phyloP scores from a whole-genome alignment of 2,329 filamentous ascomycete genomes.

The Fusarium equiseti region DNA sequence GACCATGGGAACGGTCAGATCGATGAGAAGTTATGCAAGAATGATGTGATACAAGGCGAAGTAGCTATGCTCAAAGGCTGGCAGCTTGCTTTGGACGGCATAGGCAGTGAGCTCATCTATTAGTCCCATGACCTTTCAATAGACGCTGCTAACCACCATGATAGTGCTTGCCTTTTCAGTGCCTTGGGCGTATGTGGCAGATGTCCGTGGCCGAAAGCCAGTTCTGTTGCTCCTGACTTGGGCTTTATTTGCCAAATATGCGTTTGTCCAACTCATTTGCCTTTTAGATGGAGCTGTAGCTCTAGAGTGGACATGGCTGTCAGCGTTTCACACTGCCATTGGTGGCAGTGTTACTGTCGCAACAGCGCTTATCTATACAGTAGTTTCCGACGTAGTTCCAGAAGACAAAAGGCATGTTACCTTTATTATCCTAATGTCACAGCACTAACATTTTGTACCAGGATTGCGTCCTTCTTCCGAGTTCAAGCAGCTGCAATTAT shows the following conservation, averaged over 20 bases:
- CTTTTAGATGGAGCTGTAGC: background rate
- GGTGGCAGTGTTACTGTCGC: background rate
- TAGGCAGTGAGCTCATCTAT: background rate
- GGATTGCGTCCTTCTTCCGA: background rate
- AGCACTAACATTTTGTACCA: background rate
- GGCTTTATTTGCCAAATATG: background rate
- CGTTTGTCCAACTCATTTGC: background rate
- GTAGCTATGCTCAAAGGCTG: background rate
- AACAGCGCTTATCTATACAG: background rate
- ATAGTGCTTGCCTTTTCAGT: background rate
- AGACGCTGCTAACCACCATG: background rate
- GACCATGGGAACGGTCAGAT: background rate
- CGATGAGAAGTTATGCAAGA: background rate
- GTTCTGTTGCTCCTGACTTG: background rate
- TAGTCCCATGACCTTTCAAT: background rate
- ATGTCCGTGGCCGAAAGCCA: background rate
- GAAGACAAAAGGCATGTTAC: background rate
- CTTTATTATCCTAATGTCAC: background rate
- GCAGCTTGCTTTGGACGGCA: background rate
- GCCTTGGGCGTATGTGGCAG: background rate
- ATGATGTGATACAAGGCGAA: background rate
- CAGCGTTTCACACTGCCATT: background rate
- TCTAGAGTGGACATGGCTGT: background rate
- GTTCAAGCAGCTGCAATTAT: background rate
- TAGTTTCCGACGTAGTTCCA: background rate